phyloP scores from a whole-genome alignment of 2,329 filamentous ascomycete genomes.

The Claviceps humidiphila region DNA sequence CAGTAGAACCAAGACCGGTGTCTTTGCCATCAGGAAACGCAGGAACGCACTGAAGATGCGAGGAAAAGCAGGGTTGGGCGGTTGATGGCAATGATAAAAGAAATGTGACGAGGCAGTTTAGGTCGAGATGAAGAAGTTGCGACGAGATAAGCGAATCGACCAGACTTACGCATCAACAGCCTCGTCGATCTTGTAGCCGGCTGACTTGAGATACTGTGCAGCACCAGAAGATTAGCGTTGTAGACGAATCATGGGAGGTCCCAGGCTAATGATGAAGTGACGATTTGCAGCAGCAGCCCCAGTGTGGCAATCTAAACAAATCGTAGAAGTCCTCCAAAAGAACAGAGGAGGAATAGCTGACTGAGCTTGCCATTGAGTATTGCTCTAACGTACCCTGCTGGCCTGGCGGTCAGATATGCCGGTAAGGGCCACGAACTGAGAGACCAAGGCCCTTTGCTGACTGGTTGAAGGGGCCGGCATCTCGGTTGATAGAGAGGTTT shows the following conservation, averaged over 20 bases:
- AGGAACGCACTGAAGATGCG: not conserved
- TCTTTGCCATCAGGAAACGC: not conserved
- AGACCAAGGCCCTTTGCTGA: slow-evolving; percentile 27
- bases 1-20: not conserved
- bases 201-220: slow-evolving; percentile 32
- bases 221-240: slow-evolving; percentile 11
- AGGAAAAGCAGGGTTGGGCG: not conserved
- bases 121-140: not conserved
- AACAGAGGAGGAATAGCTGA: not conserved
- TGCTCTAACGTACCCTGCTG: slow-evolving; percentile 26
- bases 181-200: slow-evolving; percentile 37
- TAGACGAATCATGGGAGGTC: not conserved
- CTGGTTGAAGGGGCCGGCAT: slow-evolving; percentile 25
- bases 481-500: slow-evolving; percentile 9
- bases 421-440: slow-evolving; percentile 30
- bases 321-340: not conserved
- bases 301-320: not conserved
- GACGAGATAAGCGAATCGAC: not conserved
- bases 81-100: not conserved
- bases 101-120: not conserved
- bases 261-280: not conserved
- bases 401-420: slow-evolving; percentile 31
- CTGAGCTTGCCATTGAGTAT: not conserved
- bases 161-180: slow-evolving; percentile 45
- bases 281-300: not conserved